phyloP scores from a whole-genome alignment of 2,329 filamentous ascomycete species.

The Rugonectria rugulosa region DNA sequence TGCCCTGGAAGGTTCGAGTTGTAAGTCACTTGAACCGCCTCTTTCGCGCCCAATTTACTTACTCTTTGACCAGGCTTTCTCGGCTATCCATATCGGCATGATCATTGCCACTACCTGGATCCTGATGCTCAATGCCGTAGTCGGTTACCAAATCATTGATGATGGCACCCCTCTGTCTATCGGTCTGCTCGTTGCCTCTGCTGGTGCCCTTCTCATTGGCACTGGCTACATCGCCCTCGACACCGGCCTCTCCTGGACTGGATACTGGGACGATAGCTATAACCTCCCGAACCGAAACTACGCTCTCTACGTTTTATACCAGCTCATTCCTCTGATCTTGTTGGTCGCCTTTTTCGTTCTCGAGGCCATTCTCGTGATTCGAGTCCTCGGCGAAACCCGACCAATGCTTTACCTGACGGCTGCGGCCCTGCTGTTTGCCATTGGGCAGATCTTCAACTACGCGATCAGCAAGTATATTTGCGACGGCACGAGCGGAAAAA shows the following conservation, averaged over 20 bases:
- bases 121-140: conserved; percentile 87
- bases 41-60: conserved; percentile 18
- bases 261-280: conserved; percentile 72
- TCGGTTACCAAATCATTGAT: conserved; percentile 92
- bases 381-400: conserved; percentile 84
- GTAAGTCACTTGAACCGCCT: conserved; percentile 59
- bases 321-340: conserved; percentile 87
- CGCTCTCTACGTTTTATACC: conserved; percentile 92
- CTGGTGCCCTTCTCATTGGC: conserved; percentile 78
- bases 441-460: conserved; percentile 97
- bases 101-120: conserved; percentile 92
- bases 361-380: conserved; percentile 83
- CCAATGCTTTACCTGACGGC: conserved; percentile 88
- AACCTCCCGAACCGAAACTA: conserved; percentile 77
- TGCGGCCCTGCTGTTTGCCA: conserved; percentile 83
- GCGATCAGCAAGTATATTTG: conserved; percentile 92
- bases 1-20: conserved; percentile 73
- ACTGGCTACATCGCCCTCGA: conserved; percentile 96
- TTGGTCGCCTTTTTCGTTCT: conserved; percentile 87
- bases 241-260: conserved; percentile 86
- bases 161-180: conserved; percentile 90
- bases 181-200: conserved; percentile 76
- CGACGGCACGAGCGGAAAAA: conserved; percentile 80
- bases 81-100: conserved; percentile 86
- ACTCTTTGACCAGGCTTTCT: conserved; percentile 71